Conservation (phyloP, 2,329 filamentous ascomycete species). For the Scytalidium sp. region DNA sequence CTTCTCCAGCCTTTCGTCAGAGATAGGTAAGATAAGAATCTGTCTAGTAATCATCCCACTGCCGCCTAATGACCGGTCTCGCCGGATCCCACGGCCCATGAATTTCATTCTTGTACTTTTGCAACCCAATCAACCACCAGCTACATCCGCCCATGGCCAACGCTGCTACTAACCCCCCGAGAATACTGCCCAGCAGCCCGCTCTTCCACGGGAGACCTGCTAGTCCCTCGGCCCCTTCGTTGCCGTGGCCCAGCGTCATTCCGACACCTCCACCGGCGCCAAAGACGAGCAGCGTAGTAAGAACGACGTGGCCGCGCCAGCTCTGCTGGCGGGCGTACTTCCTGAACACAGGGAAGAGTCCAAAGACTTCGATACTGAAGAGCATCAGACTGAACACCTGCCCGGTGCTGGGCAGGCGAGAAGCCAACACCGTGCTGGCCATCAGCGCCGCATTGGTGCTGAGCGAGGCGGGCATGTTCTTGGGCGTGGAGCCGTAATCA, state of each 20-base stretch:
- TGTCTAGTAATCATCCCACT: conserved; percentile 26
- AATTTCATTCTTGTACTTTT: conserved; percentile 99
- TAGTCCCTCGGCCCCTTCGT: conserved; percentile 54
- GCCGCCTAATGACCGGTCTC: conserved; percentile 75
- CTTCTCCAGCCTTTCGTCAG: too few relatives aligned
- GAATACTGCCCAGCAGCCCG: conserved; percentile 61
- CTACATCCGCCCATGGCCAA: conserved; percentile 89
- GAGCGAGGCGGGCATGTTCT: conserved; percentile 53
- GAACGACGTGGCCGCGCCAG: conserved; percentile 73
- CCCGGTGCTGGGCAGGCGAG: conserved; percentile 78
- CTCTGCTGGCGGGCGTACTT: conserved; percentile 79
- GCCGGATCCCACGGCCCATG: conserved; percentile 97
- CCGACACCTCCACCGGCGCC: conserved; percentile 78
- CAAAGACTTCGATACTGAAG: conserved; percentile 97
- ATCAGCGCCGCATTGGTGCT: conserved; percentile 96
- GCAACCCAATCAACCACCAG: conserved; percentile 96
- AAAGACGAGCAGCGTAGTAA: conserved; percentile 75
- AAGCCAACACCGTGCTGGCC: conserved; percentile 92
- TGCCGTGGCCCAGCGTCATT: conserved; percentile 48
- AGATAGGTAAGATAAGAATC: too few relatives aligned
- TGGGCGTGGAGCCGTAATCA: conserved; percentile 71
- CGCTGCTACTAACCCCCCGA: conserved; percentile 71
- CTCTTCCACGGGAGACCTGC: conserved; percentile 30
- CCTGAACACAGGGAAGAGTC: conserved; percentile 95
- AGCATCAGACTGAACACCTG: conserved; percentile 94